These are phyloP conservation scores for Nicotiana rustica DNA, from an alignment of 305 asterid genomes.

Conservation along the genomic window DNA sequence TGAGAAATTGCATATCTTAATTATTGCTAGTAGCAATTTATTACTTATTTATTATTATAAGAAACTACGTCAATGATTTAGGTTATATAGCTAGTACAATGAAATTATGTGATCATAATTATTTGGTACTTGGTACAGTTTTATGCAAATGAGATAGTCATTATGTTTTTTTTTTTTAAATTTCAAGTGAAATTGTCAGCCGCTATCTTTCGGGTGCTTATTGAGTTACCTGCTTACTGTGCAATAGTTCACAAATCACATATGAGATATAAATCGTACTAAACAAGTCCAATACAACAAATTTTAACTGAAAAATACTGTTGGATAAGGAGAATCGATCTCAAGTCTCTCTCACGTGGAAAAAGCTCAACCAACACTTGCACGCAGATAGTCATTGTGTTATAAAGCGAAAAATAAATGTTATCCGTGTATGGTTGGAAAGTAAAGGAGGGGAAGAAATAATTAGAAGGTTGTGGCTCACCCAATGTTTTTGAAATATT, in stretches of 20 bases:
- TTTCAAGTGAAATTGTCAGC: too few relatives aligned
- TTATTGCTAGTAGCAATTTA: neutral
- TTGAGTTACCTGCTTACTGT: too few relatives aligned
- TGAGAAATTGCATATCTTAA: neutral
- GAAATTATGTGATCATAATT: neutral
- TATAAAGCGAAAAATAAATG: neutral
- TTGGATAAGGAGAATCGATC: too few relatives aligned
- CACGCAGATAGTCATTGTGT: too few relatives aligned
- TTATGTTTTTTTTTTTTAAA: neutral
- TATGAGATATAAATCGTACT: too few relatives aligned
- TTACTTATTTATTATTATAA: neutral
- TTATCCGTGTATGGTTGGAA: neutral
- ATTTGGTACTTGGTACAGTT: neutral
- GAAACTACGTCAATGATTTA: neutral
- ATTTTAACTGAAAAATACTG: too few relatives aligned
- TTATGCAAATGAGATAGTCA: slow-evolving; percentile 1
- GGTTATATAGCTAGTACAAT: neutral
- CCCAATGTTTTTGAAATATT: neutral
- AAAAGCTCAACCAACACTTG: too few relatives aligned
- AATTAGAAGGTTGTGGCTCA: neutral
- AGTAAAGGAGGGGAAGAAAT: neutral
- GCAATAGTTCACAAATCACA: too few relatives aligned
- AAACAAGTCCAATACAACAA: too few relatives aligned
- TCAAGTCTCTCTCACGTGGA: too few relatives aligned
- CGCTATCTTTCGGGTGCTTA: too few relatives aligned